Conservation (phyloP, 108 stramenopile genomes). For the Skeletonema grethae region DNA sequence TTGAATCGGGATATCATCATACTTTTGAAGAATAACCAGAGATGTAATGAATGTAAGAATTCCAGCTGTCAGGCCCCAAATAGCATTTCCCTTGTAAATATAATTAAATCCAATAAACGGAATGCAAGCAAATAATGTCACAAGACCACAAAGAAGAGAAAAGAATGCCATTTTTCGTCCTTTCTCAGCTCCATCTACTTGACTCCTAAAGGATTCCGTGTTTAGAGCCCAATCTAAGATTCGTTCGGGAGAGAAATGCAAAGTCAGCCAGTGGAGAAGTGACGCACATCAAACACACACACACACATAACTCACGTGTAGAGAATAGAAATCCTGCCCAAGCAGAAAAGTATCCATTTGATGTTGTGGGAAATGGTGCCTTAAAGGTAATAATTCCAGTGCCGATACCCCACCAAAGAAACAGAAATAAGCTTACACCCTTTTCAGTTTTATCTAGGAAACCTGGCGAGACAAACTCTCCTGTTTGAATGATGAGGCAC, state of each 20-base stretch:
- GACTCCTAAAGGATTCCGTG: slow-evolving; percentile 17
- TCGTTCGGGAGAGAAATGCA: neutral
- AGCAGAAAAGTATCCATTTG: slow-evolving; percentile 47
- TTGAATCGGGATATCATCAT: slow-evolving; percentile 11
- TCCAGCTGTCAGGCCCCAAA: slow-evolving; percentile 35
- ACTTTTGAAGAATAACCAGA: slow-evolving; percentile 20
- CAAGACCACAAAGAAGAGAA: slow-evolving; percentile 11
- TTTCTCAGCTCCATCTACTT: slow-evolving; percentile 20
- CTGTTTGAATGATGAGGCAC: slow-evolving; percentile 35
- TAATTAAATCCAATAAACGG: slow-evolving; percentile 3
- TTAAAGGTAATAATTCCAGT: slow-evolving; percentile 57
- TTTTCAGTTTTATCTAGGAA: slow-evolving; percentile 31
- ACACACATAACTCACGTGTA: neutral
- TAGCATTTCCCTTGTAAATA: slow-evolving; percentile 16
- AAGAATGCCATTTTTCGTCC: slow-evolving; percentile 21
- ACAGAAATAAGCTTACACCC: slow-evolving; percentile 39
- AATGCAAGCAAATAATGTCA: slow-evolving; percentile 31
- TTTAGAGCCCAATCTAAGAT: slow-evolving; percentile 39
- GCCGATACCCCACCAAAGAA: slow-evolving; percentile 60
- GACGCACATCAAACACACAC: neutral
- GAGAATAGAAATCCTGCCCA: slow-evolving; percentile 43
- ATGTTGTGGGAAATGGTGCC: slow-evolving; percentile 29
- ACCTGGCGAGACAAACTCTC: slow-evolving; percentile 33
- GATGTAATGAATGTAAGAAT: slow-evolving; percentile 21
- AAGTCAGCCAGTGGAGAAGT: neutral